Conservation (phyloP, 1,284 basidiomycete species). For the Ustilago vetiveriae region DNA sequence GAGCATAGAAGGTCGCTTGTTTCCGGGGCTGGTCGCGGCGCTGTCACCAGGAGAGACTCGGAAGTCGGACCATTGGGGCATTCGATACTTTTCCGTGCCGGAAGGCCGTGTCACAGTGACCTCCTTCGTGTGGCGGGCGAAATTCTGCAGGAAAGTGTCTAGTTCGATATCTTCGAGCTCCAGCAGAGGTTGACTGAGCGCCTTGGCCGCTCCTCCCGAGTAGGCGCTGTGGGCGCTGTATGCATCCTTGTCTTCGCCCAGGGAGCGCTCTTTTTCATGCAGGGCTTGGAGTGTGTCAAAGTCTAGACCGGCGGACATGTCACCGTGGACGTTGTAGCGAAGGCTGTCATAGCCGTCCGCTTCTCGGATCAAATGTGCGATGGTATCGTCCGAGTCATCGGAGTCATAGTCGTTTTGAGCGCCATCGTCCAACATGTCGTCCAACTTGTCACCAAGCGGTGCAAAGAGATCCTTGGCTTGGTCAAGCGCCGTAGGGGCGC, state of each 20-base stretch:
- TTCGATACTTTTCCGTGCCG: conserved; percentile 45
- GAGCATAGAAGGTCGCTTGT: conserved; percentile 50
- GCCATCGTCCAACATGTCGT: conserved; percentile 4
- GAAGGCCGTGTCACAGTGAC: conserved; percentile 52
- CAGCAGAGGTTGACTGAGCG: conserved; percentile 55
- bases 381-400: conserved; percentile 43
- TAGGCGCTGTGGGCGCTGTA: conserved; percentile 26
- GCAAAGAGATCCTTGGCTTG: conserved; percentile 4
- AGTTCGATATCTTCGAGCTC: conserved; percentile 66
- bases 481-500: neutral
- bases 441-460: neutral
- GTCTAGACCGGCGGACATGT: conserved; percentile 27
- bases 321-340: conserved; percentile 21
- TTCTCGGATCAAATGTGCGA: conserved; percentile 33
- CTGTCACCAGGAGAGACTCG: conserved; percentile 53
- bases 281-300: conserved; percentile 29
- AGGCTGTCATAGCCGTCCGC: conserved; percentile 41
- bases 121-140: conserved; percentile 63
- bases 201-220: conserved; percentile 53
- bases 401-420: conserved; percentile 27
- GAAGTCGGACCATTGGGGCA: conserved; percentile 66
- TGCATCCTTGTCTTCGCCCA: conserved; percentile 21
- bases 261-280: conserved; percentile 14
- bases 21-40: conserved; percentile 1
- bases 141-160: conserved; percentile 62